Base-by-base conservation (phyloP, 164 flowering plant genomes). In the Buxus sempervirens region DNA sequence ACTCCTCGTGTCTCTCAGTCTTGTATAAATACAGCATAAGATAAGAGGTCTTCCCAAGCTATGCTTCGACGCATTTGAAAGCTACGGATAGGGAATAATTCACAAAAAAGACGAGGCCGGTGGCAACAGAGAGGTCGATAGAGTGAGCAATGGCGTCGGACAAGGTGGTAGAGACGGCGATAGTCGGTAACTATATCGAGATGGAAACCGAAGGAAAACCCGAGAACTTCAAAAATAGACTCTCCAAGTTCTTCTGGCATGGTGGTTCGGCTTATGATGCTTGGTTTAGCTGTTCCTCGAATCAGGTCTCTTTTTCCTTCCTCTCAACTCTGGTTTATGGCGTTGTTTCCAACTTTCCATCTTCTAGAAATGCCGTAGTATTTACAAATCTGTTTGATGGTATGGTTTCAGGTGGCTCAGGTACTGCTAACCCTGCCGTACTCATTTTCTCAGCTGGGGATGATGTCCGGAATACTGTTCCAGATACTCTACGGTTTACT, bases 211-310 rank as follows among this genome's bases (percentile, higher is more conserved):
- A 92, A 62, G 82, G 80, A 36, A 78, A 86, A 68, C 81, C 89
- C 16, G 80, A 65, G 59, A 76, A 75, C 72, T 15, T 84, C 36
- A 90, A 89, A 70, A 41, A 82, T 1, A 88, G 72, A 64, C 25
- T 95, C 0, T 90, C 93, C 4, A 71, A 76, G 54, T 76, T 96
- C 76, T 87, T 95, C 27, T 95, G 99, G 99, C 93, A 95, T 76
- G 99, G 99, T 49, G 99, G 99, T 32, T 95, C 99, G 38, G 92
- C 69, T 63, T 95, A 92, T 78, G 99, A 95, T 77, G 99, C 99
- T 66, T 95, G 99, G 98, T 95, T 95, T 69, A 92, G 97, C 74
- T 94, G 98, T 71, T 88, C 99, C 63, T 95, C 99, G 0, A 95
- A 95, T 75, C 98, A 95, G 96, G 98, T 94, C 13, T 21, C 9